Base-by-base conservation (phyloP, 2,329 filamentous ascomycete species). In the Cladosporium halotolerans region DNA sequence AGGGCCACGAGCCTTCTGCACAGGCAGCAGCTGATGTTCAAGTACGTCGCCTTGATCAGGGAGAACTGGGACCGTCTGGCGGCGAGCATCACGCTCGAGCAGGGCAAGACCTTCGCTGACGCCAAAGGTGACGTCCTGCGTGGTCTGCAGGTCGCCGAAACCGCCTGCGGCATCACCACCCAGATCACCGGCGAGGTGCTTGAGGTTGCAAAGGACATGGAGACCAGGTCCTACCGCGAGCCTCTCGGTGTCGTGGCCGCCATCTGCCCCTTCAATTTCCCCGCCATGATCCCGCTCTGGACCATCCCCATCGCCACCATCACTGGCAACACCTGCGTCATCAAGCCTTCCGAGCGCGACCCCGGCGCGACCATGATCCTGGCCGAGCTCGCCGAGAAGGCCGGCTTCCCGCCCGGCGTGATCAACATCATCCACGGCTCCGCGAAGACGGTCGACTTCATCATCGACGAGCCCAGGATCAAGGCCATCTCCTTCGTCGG, bases 241-340 rank as follows among this genome's bases (percentile, higher is more conserved):
- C 87, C 88, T 55, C 73, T 93, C 65, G 88, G 88, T 52, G 84
- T 93, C 33, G 84, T 87, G 41, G 87, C 88, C 54, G 86, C 88
- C 55, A 93, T 93, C 62, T 93, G 88, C 77, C 88, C 88, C 2
- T 93, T 93, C 68, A 93, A 93, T 77, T 93, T 93, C 74, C 88
- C 88, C 41, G 88, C 88, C 63, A 95, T 95, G 88, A 93, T 95
- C 69, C 89, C 88, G 3, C 79, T 95, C n/a, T 95, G 88, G 88
- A 89, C 82, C 57, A 90, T 95, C 57, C 89, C 88, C 38, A 87
- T 93, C 62, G 88, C 88, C 44, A 88, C 88, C 41, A 81, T 91
- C 28, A 89, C 86, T 14, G 88, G 88, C 49, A 95, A 95, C 76
- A 91, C 87, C 11, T 76, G 90, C 55, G 82, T 95, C 61, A 77